Evolutionary conservation across 1,139 yeast species (phyloP), one percentile per base, ranked within the genome.

Genomic region (Kazachstania sp.): DNA sequence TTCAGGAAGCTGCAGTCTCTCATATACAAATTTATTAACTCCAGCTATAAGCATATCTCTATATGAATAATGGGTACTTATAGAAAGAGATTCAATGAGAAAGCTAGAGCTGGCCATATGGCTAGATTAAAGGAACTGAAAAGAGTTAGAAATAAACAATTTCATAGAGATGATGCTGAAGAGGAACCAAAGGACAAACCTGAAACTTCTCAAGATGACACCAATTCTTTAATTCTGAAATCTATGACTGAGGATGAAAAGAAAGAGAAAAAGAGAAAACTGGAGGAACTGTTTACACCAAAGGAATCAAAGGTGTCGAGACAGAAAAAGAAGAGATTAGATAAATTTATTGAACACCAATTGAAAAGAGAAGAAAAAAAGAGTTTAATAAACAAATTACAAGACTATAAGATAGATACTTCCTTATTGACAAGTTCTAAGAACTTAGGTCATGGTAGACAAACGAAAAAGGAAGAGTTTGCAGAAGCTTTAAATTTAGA

Each of bases 321-420:
- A 45, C 75, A 83, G 41, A 92, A 90, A 67, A 78, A 78, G 67
- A 92, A 92, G 68, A 67, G 92, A 52, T 65, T 83, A 45, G 90
- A 83, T 53, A 83, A 83, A 63, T 83, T 82, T 59, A 81, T 83
- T 34, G 96, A 88, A 52, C 95, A 85, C 66, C 97, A 92, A 65
- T 66, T 92, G 54, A 84, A 85, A 56, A 75, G 95, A 63, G 95
- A 90, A 63, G 97, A 92, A 67, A 86, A 86, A 67, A 86, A 84
- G 56, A 76, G 76, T 3, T 71, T 92, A 49, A 71, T 92, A 41
- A 81, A 82, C 50, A 90, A 88, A 62, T 72, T 92, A 41, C 73
- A 83, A 37, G 73, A 73, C 20, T 81, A 95, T 1, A 79, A 81
- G 53, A 75, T 90, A 40, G 95, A 90, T 59, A 80, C 95, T 0